Conservation (phyloP, 495 filamentous ascomycete species). For the Penicillium manginii region DNA sequence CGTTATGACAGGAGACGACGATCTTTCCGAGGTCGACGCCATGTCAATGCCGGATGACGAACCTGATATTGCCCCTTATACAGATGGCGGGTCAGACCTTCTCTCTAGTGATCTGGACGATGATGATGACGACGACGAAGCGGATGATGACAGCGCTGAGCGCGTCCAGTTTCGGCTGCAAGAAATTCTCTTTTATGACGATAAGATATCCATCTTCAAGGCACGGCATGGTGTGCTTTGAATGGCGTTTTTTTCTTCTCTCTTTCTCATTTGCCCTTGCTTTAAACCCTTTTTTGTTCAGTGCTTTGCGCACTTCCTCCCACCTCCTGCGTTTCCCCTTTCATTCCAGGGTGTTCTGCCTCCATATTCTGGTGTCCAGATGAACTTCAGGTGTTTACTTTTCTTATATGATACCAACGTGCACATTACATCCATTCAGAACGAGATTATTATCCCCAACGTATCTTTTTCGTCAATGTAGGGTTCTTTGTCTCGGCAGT, state of each 20-base stretch:
- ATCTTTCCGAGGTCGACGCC: conserved; percentile 40
- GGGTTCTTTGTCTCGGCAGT: neutral
- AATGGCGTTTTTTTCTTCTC: conserved; percentile 16
- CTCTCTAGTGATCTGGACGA: conserved; percentile 39
- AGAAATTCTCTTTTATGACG: conserved; percentile 89
- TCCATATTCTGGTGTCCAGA: too few relatives aligned
- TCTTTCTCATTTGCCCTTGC: conserved; percentile 1
- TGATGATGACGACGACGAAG: conserved; percentile 57
- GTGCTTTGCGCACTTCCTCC: conserved; percentile 5
- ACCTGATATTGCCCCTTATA: conserved; percentile 47
- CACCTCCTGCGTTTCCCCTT: too few relatives aligned
- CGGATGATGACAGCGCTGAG: conserved; percentile 53
- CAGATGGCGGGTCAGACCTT: conserved; percentile 44
- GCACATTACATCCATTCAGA: neutral
- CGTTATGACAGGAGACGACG: conserved; percentile 42
- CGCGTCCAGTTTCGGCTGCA: conserved; percentile 66
- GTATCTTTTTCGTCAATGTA: neutral
- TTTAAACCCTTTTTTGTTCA: neutral
- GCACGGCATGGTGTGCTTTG: conserved; percentile 74
- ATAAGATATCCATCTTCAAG: conserved; percentile 84
- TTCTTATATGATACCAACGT: conserved; percentile 2
- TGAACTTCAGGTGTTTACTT: neutral
- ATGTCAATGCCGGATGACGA: conserved; percentile 48
- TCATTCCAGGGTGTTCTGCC: too few relatives aligned
- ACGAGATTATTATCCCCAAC: neutral